These are phyloP conservation scores for Penicillium corylophilum DNA, from an alignment of 2,329 filamentous ascomycete genomes.

Conservation along the genomic window DNA sequence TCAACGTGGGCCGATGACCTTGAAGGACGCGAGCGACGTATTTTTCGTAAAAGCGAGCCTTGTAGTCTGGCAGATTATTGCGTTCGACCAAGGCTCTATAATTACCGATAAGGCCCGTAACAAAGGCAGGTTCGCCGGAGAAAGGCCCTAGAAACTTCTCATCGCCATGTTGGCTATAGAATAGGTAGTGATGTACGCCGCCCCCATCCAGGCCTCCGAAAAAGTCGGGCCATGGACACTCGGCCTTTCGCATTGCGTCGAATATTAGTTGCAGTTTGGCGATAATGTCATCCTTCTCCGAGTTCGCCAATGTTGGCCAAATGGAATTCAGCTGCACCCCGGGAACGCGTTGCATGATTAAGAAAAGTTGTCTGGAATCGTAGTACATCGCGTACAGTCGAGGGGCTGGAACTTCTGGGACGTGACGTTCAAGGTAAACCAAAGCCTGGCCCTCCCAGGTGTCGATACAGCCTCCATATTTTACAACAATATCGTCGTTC, in stretches of 20 bases:
- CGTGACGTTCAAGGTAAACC: conserved; percentile 29
- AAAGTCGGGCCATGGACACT: conserved; percentile 29
- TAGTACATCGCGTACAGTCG: conserved; percentile 33
- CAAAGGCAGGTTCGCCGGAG: conserved; percentile 23
- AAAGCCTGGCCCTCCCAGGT: conserved; percentile 18
- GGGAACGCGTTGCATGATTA: conserved; percentile 29
- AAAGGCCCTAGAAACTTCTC: conserved; percentile 25
- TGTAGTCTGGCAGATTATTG: conserved; percentile 25
- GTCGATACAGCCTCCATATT: conserved; percentile 21
- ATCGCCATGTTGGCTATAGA: conserved; percentile 20
- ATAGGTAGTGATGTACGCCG: conserved; percentile 27
- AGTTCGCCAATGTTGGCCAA: conserved; percentile 25
- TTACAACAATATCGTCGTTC: conserved; percentile 27
- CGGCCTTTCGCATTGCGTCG: conserved; percentile 19
- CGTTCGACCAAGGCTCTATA: conserved; percentile 21
- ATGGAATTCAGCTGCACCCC: conserved; percentile 22
- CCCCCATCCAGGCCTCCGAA: conserved; percentile 26
- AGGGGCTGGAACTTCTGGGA: conserved; percentile 28
- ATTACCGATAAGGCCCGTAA: conserved; percentile 27
- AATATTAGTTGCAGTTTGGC: conserved; percentile 24
- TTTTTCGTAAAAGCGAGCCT: conserved; percentile 29
- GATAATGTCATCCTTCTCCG: conserved; percentile 29
- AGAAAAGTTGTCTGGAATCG: conserved; percentile 22
- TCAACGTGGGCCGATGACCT: conserved; percentile 30
- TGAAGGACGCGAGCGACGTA: conserved; percentile 25